Conservation (phyloP, 2,329 filamentous ascomycete species). For the Neonectria ditissima region DNA sequence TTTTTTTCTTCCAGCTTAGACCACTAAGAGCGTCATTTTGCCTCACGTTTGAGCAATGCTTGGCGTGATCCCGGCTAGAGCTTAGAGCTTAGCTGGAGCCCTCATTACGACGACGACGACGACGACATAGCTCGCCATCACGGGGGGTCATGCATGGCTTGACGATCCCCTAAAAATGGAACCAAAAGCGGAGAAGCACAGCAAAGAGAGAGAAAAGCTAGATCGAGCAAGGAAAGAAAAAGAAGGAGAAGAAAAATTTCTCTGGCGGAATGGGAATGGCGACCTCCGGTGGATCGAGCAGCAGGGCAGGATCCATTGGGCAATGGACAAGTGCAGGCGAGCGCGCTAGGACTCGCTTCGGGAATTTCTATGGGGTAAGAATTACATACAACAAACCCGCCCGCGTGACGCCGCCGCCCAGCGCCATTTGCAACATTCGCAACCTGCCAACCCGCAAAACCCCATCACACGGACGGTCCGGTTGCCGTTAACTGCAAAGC, state of each 20-base stretch:
- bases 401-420: constrained; percentile 38
- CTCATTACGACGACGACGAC: constrained; percentile 21
- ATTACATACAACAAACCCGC: constrained; percentile 46
- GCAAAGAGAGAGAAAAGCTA: not conserved
- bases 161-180: constrained; percentile 7
- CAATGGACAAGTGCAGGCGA: too few species aligned
- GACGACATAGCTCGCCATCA: constrained; percentile 33
- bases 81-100: not conserved
- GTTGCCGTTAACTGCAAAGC: constrained; percentile 47
- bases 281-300: constrained; percentile 27
- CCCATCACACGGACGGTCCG: constrained; percentile 39
- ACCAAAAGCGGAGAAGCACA: constrained; percentile 5
- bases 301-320: too few species aligned
- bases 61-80: not conserved
- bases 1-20: constrained; percentile 6
- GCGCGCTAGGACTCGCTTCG: constrained; percentile 30
- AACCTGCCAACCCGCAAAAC: too few species aligned
- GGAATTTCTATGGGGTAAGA: constrained; percentile 46
- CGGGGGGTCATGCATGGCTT: constrained; percentile 27
- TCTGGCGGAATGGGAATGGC: constrained; percentile 23
- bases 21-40: constrained; percentile 17
- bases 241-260: constrained; percentile 4
- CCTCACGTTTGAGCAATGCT: constrained; percentile 22
- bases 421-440: constrained; percentile 29
- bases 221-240: too few species aligned